A percentile compares a stretch with the other conserved stretches of the same genome.
These are phyloP conservation scores for Raffaelea deltoideospora DNA, from an alignment of 2,329 filamentous ascomycete genomes.

Conservation along the genomic window DNA sequence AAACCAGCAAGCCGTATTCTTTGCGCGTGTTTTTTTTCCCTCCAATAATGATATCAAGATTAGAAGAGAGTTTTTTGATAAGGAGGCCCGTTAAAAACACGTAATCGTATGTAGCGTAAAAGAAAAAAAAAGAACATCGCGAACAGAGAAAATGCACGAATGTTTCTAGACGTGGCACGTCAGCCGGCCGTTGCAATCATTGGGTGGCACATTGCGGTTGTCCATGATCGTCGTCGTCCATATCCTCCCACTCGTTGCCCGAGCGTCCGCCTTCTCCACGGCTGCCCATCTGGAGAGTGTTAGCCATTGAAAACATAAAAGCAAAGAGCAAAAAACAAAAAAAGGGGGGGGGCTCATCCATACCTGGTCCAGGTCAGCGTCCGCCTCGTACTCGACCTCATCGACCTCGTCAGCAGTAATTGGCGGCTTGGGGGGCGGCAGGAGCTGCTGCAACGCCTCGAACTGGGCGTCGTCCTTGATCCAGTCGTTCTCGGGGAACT, in stretches of 20 bases:
- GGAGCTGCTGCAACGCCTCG: conserved; percentile 54
- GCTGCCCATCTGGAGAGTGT: conserved; percentile 46
- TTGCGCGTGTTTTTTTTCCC: no score
- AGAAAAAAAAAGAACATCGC: no score
- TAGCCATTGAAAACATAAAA: conserved; percentile 2
- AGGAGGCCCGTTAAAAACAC: no score
- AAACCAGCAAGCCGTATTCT: no score
- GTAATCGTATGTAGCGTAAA: no score
- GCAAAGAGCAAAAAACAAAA: background rate
- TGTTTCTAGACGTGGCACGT: no score
- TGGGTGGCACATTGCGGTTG: conserved; percentile 57
- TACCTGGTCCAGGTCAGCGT: conserved; percentile 68
- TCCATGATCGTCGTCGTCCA: conserved; percentile 49
- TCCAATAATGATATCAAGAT: no score
- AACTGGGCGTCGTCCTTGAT: conserved; percentile 55
- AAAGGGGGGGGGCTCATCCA: conserved; percentile 11
- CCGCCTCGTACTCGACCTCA: conserved; percentile 67
- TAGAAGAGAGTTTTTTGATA: no score
- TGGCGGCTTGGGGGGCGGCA: conserved; percentile 48
- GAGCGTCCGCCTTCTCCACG: conserved; percentile 53
- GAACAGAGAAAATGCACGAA: no score
- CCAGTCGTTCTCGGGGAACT: conserved; percentile 84
- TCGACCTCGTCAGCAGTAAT: conserved; percentile 79
- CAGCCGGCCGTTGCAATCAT: no score
- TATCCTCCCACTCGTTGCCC: conserved; percentile 53